Percentiles rank a stretch among this genome's conserved stretches.
Evolutionary conservation across 176 grass and related monocot species (phyloP).

Genomic region (Phoenix roebelenii): DNA sequence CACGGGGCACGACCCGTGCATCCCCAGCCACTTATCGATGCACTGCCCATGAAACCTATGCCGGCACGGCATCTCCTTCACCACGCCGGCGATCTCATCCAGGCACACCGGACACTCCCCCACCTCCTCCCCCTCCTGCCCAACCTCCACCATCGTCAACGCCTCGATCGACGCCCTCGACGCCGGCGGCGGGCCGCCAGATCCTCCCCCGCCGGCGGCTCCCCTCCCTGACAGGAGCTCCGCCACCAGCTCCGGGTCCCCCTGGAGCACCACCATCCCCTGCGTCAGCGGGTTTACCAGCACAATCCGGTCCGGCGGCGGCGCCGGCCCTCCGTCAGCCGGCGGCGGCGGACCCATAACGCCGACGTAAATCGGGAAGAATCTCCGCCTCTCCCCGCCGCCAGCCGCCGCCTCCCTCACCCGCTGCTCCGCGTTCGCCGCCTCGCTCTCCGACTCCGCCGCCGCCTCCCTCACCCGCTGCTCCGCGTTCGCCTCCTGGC

Average conservation of each 20-base stretch:
- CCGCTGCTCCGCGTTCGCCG: too few species aligned
- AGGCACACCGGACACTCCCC: conserved; percentile 56
- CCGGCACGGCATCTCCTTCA: conserved; percentile 76
- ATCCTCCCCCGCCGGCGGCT: conserved; percentile 7
- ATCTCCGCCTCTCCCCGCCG: conserved; percentile 8
- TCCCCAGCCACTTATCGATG: conserved; percentile 57
- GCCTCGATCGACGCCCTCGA: conserved; percentile 56
- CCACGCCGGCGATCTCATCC: conserved; percentile 22
- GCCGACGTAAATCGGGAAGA: conserved; percentile 36
- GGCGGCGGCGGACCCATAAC: conserved; percentile 15
- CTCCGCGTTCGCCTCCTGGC: too few species aligned
- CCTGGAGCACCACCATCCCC: conserved; percentile 16
- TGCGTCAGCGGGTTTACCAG: conserved; percentile 20
- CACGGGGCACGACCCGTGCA: conserved; percentile 67
- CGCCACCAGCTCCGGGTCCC: background rate
- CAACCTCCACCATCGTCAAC: conserved; percentile 39
- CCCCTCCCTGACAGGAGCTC: conserved; percentile 2
- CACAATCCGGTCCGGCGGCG: conserved; percentile 25
- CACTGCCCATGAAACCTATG: conserved; percentile 72
- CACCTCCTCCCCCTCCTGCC: background rate
- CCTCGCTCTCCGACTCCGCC: too few species aligned
- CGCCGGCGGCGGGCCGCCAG: conserved; percentile 26
- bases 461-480: too few species aligned
- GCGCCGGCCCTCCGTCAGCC: conserved; percentile 12
- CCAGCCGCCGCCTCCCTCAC: background rate